Base-by-base conservation (phyloP, 192 early-diverging fungal species). In the Diversispora eburnea region DNA sequence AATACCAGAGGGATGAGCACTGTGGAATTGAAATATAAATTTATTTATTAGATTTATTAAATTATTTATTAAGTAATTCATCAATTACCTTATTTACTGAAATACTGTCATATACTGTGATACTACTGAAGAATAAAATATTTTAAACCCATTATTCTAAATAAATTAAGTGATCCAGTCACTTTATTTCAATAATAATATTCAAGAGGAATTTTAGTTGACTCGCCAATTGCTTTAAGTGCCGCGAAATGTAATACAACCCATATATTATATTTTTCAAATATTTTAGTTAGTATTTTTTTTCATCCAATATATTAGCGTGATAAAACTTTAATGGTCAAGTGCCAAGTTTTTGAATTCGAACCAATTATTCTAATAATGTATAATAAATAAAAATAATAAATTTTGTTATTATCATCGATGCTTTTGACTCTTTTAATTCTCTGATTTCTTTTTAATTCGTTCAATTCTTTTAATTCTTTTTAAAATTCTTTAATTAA, bases 161-260 rank as follows among this genome's bases (percentile, higher is more conserved):
- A 75, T 57, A 98, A 79, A 72, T 87, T 91, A 54, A 98, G 80
- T 8, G 96, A 93, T 55, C 95, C 96, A 6, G 88, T 84, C 12
- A 98, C 85, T 79, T 98, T 98, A 86, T 97, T 96, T 75, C 93
- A 90, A 84, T 95, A 90, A 84, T 95, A 98, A 82, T 98, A 98
- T 20, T 84, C 80, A 7, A 98, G 82, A 20, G 96, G 96, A 73
- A 91, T 88, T 33, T 78, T 78, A 48, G 88, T 86, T 0, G 89
- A 91, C 79, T 95, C 91, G 8, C 91, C 93, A 4, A 98, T 94
- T 5, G 89, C 91, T 78, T 95, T 98, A 60, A 89, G 88, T 12
- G 94, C 95, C 3, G 91, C 90, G 77, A 97, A 94, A 81, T 97
- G 95, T 77, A 94, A 81, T n/a, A 92, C 89, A 45, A 87, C 86